These are phyloP conservation scores for Suhomyces vadensis DNA, from an alignment of 805 yeast species.

Conservation along the genomic window DNA sequence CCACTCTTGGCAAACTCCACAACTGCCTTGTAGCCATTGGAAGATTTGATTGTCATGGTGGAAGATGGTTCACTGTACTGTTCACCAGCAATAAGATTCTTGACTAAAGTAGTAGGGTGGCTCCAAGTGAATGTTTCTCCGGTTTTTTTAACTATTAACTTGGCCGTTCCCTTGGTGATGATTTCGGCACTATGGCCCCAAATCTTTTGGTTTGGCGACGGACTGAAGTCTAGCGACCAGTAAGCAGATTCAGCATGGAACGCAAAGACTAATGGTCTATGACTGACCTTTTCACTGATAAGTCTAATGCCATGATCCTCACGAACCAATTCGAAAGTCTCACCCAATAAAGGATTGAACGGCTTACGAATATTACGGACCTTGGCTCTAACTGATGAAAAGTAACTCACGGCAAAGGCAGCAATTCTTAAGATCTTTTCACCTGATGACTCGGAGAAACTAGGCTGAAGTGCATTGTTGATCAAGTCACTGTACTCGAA, in stretches of 20 bases:
- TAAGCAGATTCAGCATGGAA: conserved; percentile 66
- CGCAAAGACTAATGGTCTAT: conserved; percentile 86
- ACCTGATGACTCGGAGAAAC: conserved; percentile 47
- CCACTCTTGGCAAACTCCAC: conserved; percentile 80
- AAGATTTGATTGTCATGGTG: conserved; percentile 62
- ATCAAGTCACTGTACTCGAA: conserved; percentile 74
- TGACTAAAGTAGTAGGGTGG: conserved; percentile 78
- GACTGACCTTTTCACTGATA: conserved; percentile 82
- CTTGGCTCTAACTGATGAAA: conserved; percentile 72
- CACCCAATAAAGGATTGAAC: conserved; percentile 92
- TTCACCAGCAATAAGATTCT: conserved; percentile 92
- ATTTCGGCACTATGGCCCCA: conserved; percentile 95
- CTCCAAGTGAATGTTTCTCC: conserved; percentile 80
- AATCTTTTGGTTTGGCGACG: conserved; percentile 79
- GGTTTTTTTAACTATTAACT: conserved; percentile 53
- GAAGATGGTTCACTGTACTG: conserved; percentile 87
- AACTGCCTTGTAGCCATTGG: conserved; percentile 67
- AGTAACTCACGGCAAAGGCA: conserved; percentile 74
- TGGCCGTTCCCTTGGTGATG: conserved; percentile 68
- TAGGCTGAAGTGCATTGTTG: conserved; percentile 55
- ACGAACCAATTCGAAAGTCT: conserved; percentile 85
- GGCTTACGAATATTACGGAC: conserved; percentile 84
- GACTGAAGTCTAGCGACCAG: conserved; percentile 70
- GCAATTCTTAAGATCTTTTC: conserved; percentile 70
- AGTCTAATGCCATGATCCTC: conserved; percentile 78